A percentile compares a stretch with the other conserved stretches of the same genome.
These are phyloP conservation scores for Ogataea methanolica DNA, from an alignment of 805 yeast species.

Conservation along the genomic window DNA sequence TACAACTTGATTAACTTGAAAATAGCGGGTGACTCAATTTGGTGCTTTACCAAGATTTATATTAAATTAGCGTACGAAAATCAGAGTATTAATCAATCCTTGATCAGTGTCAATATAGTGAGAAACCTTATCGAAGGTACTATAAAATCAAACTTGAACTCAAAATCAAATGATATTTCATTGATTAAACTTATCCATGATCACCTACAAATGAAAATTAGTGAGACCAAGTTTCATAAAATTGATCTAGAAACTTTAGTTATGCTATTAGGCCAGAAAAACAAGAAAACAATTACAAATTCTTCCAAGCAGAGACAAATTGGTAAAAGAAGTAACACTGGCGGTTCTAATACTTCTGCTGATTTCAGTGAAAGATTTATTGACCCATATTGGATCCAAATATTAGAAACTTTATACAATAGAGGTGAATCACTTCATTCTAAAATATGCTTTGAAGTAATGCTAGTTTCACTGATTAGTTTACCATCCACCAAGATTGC, in stretches of 20 bases:
- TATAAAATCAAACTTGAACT: conserved; percentile 41
- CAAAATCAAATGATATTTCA: conserved; percentile 47
- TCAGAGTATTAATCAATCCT: conserved; percentile 23
- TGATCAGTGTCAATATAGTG: conserved; percentile 33
- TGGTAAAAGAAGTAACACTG: not conserved
- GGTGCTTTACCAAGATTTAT: conserved; percentile 62
- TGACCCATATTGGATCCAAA: conserved; percentile 51
- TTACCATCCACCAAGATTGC: conserved; percentile 40
- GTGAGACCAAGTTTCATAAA: conserved; percentile 40
- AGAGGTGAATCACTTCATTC: conserved; percentile 53
- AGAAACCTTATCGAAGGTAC: conserved; percentile 54
- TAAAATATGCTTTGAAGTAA: conserved; percentile 40
- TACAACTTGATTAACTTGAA: conserved; percentile 54
- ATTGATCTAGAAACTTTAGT: conserved; percentile 44
- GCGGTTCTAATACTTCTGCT: not conserved
- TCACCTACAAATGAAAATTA: conserved; percentile 42
- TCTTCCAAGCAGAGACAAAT: conserved; percentile 19
- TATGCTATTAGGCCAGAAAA: conserved; percentile 39
- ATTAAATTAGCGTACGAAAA: conserved; percentile 32
- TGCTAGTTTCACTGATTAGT: conserved; percentile 48
- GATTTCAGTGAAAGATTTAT: conserved; percentile 55
- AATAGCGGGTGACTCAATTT: conserved; percentile 53
- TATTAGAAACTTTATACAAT: conserved; percentile 52
- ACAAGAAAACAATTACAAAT: conserved; percentile 16
- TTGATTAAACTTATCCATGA: conserved; percentile 45